A percentile compares a stretch with the other conserved stretches of the same genome.
Conservation (phyloP, 306 rosid genomes). For the Benincasa hispida region DNA sequence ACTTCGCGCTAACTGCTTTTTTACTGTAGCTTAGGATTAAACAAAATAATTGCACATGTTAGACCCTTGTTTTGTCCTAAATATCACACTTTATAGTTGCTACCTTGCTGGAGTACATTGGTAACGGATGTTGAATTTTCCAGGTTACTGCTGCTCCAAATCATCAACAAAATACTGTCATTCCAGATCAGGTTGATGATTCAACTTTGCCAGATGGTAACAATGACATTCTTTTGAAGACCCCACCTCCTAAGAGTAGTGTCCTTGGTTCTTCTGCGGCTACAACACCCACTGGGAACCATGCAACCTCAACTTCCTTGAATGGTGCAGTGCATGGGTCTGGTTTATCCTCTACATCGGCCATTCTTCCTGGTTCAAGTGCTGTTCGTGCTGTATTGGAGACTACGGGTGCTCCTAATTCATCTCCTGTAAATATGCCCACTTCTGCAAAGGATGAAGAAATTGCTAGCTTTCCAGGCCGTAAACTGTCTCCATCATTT, state of each 20-base stretch:
- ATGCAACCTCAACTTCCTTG: conserved; percentile 31
- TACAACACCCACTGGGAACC: conserved; percentile 54
- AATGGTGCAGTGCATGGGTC: conserved; percentile 47
- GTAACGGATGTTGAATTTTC: conserved; percentile 4
- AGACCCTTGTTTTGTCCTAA: conserved; percentile 8
- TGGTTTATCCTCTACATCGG: conserved; percentile 27
- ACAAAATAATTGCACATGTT: neutral
- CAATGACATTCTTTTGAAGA: conserved; percentile 50
- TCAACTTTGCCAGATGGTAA: conserved; percentile 58
- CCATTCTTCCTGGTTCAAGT: conserved; percentile 41
- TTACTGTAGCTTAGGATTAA: neutral
- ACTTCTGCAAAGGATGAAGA: conserved; percentile 73
- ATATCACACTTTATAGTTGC: neutral
- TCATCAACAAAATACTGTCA: conserved; percentile 29
- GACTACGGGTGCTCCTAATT: conserved; percentile 29
- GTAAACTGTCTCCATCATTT: conserved; percentile 79
- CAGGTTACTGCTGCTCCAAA: conserved; percentile 22
- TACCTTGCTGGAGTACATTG: neutral
- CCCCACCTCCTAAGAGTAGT: conserved; percentile 70
- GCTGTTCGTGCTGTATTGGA: conserved; percentile 41
- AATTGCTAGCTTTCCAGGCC: conserved; percentile 49
- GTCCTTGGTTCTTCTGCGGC: conserved; percentile 39
- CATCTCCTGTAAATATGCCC: conserved; percentile 46
- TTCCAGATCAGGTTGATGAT: conserved; percentile 81
- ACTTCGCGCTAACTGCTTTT: neutral